phyloP scores from a whole-genome alignment of 257 asterid genomes.

The Plantago major region DNA sequence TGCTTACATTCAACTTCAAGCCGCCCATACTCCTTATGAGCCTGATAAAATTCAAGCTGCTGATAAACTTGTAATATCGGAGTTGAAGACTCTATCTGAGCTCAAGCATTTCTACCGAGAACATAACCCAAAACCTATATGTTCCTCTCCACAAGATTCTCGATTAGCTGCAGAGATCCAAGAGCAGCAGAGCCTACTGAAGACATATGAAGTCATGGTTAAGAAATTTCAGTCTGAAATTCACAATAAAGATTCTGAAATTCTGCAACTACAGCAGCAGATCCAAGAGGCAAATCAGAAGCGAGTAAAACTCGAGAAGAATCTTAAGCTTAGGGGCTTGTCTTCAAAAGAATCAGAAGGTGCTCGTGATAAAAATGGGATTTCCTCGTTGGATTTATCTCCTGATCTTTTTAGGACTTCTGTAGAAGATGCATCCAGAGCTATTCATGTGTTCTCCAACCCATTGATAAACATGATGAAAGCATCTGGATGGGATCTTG shows the following conservation, averaged over 20 bases:
- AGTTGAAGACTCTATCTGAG: conserved; percentile 85
- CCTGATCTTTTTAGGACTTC: conserved; percentile 72
- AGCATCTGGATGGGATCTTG: conserved; percentile 99
- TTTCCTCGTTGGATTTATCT: conserved; percentile 45
- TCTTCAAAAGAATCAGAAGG: conserved; percentile 75
- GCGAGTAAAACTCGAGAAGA: conserved; percentile 87
- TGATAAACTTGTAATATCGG: conserved; percentile 91
- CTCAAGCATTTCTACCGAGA: conserved; percentile 95
- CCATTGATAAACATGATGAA: conserved; percentile 99
- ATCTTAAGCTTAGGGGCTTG: conserved; percentile 90
- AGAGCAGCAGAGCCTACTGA: conserved; percentile 93
- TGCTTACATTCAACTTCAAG: conserved; percentile 91
- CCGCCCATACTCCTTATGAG: conserved; percentile 96
- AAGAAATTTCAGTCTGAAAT: conserved; percentile 98
- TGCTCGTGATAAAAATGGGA: conserved; percentile 49
- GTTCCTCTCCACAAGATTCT: conserved; percentile 91
- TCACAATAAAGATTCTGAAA: conserved; percentile 91
- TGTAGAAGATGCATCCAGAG: conserved; percentile 73
- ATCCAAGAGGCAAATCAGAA: conserved; percentile 92
- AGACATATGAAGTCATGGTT: conserved; percentile 97
- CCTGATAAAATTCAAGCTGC: conserved; percentile 98
- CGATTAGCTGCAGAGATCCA: conserved; percentile 97
- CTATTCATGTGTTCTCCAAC: conserved; percentile 95
- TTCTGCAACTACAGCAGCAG: conserved; percentile 76
- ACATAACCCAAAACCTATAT: conserved; percentile 89